Base-by-base conservation (phyloP, 164 flowering plant species). In the Kingdonia uniflora region DNA sequence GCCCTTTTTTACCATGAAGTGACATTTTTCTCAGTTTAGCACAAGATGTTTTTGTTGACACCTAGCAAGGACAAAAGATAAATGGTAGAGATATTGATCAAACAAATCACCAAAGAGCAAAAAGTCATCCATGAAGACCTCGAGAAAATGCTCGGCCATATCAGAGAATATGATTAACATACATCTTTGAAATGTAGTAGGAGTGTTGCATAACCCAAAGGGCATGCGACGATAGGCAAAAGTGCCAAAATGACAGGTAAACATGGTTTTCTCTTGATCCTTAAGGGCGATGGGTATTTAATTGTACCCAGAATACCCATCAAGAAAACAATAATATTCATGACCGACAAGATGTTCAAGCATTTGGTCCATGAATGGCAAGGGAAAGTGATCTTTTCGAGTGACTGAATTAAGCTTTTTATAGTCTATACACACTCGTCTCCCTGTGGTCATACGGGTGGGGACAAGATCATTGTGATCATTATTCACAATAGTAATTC, bases 311-410 rank as follows among this genome's bases (percentile, higher is more conserved):
- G 16, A 41, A 41, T 41, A 41, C 2, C 43, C 43, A 41, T 46
- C 23, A 2, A 45, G 49, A 45, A n/a, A 20, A 45, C 20, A 45
- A 17, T 45, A 45, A 45, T 14, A 45, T 5, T 2, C 20, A 12
- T 45, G 15, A 14, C 20, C 22, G 22, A 45, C 13, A 1, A 16
- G 11, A 17, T n/a, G 10, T 14, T 41, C 43, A n/a, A 41, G 43
- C 43, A 41, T 41, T 41, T 41, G 43, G 16, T n/a, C n/a, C 14
- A 41, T 41, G n/a, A 41, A 41, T 41, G 43, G 43, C 35, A 41
- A n/a, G 14, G n/a, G 16, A 41, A 41, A 41, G n/a, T 41, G 43
- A 41, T 41, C 14, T 14, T 41, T 41, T 41, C 43, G 43, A 41
- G 43, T 41, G n/a, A 41, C 16, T 2, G 8, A 41, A 41, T 41